Percentiles rank a stretch among this genome's conserved stretches.
These are phyloP conservation scores for Heterobasidion occidentale DNA, from an alignment of 1,284 basidiomycete genomes.

Conservation along the genomic window DNA sequence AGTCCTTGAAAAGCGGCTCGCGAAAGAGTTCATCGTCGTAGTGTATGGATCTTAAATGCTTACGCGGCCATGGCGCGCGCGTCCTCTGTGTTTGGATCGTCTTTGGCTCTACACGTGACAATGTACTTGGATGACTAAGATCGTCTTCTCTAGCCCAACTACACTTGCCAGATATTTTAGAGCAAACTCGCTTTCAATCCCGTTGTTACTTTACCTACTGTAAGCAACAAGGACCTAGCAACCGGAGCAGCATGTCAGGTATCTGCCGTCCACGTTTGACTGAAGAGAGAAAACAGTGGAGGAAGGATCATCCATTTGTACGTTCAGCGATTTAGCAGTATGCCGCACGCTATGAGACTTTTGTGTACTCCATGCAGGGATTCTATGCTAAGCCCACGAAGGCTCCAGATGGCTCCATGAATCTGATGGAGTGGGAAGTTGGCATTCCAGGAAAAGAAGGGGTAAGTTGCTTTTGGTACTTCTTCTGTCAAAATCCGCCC, in stretches of 20 bases:
- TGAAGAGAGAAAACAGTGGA: constrained; percentile 98
- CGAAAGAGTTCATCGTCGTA: constrained; percentile 69
- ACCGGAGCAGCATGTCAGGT: constrained; percentile 46
- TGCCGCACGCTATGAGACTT: constrained; percentile 4
- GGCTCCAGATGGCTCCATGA: constrained; percentile 86
- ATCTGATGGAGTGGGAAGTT: constrained; percentile 97
- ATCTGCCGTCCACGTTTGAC: constrained; percentile 82
- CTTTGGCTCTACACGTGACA: neutral
- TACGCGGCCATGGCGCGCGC: constrained; percentile 39
- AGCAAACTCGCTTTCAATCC: no score
- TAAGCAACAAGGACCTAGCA: no score
- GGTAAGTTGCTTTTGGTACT: constrained; percentile 40
- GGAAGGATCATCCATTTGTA: constrained; percentile 98
- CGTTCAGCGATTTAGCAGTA: constrained; percentile 22
- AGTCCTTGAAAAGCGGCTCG: constrained; percentile 55
- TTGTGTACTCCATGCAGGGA: constrained; percentile 48
- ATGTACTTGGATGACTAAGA: neutral
- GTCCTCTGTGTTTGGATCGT: neutral
- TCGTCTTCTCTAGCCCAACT: no score
- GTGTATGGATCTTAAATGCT: constrained; percentile 20
- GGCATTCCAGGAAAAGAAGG: constrained; percentile 84
- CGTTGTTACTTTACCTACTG: no score
- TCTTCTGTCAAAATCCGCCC: constrained; percentile 15
- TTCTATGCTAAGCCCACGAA: constrained; percentile 95
- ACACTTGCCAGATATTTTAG: no score